Percentiles rank a stretch among this genome's conserved stretches.
Evolutionary conservation across 139 green algal genomes (phyloP).

Genomic region (Tetradesmus lagerheimii): DNA sequence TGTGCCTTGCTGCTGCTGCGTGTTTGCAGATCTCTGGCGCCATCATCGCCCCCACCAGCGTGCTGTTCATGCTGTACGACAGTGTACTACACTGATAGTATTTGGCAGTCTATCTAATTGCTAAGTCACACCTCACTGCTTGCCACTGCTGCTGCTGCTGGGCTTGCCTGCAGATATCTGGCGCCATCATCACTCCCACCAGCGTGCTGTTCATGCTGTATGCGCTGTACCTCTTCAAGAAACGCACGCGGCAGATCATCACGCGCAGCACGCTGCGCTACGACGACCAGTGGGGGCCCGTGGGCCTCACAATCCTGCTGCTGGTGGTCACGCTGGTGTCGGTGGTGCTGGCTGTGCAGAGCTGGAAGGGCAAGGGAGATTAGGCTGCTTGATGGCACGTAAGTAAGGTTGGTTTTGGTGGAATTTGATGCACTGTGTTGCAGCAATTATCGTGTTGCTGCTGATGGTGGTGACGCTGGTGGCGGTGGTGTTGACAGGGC

Average conservation of each 20-base stretch:
- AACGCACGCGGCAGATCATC: constrained; percentile 70
- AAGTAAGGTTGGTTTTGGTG: too few species aligned
- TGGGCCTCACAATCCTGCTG: constrained; percentile 75
- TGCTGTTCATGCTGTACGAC: constrained; percentile 89
- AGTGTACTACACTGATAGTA: too few species aligned
- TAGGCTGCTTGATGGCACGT: too few species aligned
- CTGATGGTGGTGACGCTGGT: too few species aligned
- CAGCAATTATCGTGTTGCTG: too few species aligned
- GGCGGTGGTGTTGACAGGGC: too few species aligned
- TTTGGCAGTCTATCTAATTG: too few species aligned
- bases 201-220: constrained; percentile 85
- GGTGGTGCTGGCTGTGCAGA: constrained; percentile 2
- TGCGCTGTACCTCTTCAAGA: constrained; percentile 80
- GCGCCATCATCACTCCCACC: constrained; percentile 79
- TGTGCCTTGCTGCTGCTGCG: too few species aligned
- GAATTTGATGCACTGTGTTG: too few species aligned
- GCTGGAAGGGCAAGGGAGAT: neutral
- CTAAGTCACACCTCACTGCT: too few species aligned
- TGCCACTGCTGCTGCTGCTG: neutral
- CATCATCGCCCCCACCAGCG: constrained; percentile 76
- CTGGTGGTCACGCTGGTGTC: constrained; percentile 43
- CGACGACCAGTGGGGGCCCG: constrained; percentile 84
- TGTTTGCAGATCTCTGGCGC: constrained; percentile 84
- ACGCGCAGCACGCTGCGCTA: constrained; percentile 60
- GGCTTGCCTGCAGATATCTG: constrained; percentile 71